Evolutionary conservation across 345 rosid genomes (phyloP).

Genomic region (Orychophragmus violaceus): DNA sequence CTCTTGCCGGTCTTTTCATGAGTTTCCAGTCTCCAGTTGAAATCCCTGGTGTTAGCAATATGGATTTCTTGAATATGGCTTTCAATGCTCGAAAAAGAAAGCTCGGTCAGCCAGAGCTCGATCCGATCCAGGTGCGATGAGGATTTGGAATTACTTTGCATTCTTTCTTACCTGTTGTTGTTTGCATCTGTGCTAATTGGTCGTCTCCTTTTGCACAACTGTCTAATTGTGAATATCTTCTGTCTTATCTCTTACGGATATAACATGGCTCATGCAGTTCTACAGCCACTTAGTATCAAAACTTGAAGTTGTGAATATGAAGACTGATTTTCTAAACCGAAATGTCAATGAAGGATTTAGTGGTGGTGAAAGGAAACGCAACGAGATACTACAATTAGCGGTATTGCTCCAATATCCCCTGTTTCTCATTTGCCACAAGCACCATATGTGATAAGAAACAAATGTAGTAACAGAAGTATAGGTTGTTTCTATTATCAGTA

Average conservation of each 20-base stretch:
- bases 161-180: background rate
- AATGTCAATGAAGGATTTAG: constrained; percentile 99
- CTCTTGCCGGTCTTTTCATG: constrained; percentile 96
- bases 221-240: background rate
- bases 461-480: background rate
- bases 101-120: constrained; percentile 74
- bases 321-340: constrained; percentile 83
- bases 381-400: constrained; percentile 93
- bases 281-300: constrained; percentile 67
- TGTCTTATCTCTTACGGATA: constrained; percentile 1
- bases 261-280: constrained; percentile 55
- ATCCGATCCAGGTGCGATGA: constrained; percentile 65
- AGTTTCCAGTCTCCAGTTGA: constrained; percentile 88
- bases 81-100: constrained; percentile 81
- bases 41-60: constrained; percentile 91
- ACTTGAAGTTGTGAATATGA: constrained; percentile 81
- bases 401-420: constrained; percentile 31
- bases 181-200: background rate
- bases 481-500: background rate
- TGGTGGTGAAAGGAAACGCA: constrained; percentile 97
- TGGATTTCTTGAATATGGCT: constrained; percentile 91
- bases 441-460: constrained; percentile 3
- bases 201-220: background rate
- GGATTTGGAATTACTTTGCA: background rate
- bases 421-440: background rate